Percentiles rank a stretch among this genome's conserved stretches.
Evolutionary conservation across 2,329 filamentous ascomycete genomes (phyloP).

Genomic region (Aspergillus sp.): DNA sequence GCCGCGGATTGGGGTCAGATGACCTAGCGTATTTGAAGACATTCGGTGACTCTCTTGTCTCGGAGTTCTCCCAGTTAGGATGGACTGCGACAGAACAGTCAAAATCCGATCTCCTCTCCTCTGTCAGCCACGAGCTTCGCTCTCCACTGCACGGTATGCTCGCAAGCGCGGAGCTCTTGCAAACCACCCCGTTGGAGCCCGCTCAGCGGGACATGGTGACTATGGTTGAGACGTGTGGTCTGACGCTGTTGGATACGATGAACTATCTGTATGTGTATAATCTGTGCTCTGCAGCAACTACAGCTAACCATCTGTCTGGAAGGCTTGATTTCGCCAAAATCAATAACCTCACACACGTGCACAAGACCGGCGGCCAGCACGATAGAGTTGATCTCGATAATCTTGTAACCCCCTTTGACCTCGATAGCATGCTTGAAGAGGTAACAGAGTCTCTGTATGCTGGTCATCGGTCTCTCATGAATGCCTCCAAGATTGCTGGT

Average conservation of each 20-base stretch:
- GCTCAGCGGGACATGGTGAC: conserved; percentile 45
- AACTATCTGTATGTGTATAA: conserved; percentile 29
- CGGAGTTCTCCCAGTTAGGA: conserved; percentile 34
- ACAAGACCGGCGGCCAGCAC: conserved; percentile 8
- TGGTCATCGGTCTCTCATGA: conserved; percentile 18
- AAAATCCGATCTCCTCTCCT: conserved; percentile 54
- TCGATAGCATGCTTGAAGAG: conserved; percentile 31
- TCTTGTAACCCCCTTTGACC: conserved; percentile 30
- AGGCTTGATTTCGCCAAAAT: conserved; percentile 38
- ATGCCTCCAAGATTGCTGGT: conserved; percentile 11
- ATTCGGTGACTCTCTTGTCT: conserved; percentile 35
- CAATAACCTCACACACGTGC: conserved; percentile 25
- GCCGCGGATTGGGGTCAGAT: conserved; percentile 19
- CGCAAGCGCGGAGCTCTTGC: conserved; percentile 51
- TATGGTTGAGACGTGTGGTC: conserved; percentile 51
- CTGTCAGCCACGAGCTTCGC: conserved; percentile 53
- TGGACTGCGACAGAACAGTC: conserved; percentile 41
- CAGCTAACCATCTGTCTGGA: background rate
- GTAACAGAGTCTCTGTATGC: conserved; percentile 29
- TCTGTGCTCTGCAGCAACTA: too few relatives aligned
- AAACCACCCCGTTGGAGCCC: conserved; percentile 42
- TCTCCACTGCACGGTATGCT: conserved; percentile 49
- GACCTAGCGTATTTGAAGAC: conserved; percentile 36
- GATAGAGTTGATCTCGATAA: conserved; percentile 16
- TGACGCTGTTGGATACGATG: conserved; percentile 52